A percentile compares a stretch with the other conserved stretches of the same genome.
Conservation (phyloP, 1,284 basidiomycete genomes). For the Irpex rosettiformis region DNA sequence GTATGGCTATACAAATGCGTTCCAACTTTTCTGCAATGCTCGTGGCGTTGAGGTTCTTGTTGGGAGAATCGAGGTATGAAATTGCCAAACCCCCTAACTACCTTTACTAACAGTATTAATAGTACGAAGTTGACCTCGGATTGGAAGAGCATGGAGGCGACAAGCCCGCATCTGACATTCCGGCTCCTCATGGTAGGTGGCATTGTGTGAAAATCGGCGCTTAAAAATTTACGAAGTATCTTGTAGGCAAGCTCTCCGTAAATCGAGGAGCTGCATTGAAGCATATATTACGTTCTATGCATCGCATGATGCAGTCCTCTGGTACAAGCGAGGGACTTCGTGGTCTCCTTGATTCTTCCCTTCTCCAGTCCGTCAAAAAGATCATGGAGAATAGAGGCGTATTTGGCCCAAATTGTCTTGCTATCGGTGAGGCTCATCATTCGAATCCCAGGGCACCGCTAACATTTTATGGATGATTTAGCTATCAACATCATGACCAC, state of each 20-base stretch:
- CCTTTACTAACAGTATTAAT: constrained; percentile 12
- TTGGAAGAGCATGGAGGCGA: constrained; percentile 52
- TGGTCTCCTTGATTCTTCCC: constrained; percentile 89
- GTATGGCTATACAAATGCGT: constrained; percentile 86
- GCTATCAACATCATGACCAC: constrained; percentile 98
- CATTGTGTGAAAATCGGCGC: background rate
- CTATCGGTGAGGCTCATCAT: constrained; percentile 54
- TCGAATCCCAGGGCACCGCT: background rate
- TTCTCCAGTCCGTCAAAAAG: constrained; percentile 84
- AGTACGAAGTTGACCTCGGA: constrained; percentile 74
- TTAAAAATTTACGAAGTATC: constrained; percentile 4
- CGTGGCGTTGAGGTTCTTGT: constrained; percentile 87
- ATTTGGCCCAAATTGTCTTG: constrained; percentile 87
- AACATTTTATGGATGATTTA: constrained; percentile 26
- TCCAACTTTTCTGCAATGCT: constrained; percentile 83
- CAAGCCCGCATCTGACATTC: constrained; percentile 44
- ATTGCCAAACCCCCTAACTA: constrained; percentile 10
- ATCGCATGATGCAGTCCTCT: constrained; percentile 95
- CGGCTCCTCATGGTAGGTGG: constrained; percentile 54
- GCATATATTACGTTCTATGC: constrained; percentile 89
- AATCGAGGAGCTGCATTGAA: constrained; percentile 77
- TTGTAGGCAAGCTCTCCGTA: constrained; percentile 59
- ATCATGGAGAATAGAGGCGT: constrained; percentile 81
- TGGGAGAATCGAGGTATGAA: constrained; percentile 75
- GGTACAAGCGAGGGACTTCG: constrained; percentile 94